Conservation (phyloP, 2,329 filamentous ascomycete genomes). For the Claviceps humidiphila region DNA sequence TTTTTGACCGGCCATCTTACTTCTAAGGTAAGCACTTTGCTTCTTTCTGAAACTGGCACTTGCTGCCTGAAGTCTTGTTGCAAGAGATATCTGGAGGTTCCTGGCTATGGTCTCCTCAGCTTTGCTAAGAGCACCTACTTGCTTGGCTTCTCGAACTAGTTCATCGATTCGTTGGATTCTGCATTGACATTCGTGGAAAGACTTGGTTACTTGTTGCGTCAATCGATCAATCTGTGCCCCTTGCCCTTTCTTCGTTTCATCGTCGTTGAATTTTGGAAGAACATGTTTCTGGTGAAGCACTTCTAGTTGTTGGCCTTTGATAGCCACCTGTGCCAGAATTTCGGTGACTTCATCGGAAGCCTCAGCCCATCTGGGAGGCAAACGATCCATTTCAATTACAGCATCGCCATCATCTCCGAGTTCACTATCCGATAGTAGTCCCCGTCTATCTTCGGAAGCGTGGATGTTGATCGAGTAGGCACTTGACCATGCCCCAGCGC, state of each 20-base stretch:
- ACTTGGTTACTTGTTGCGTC: constrained; percentile 78
- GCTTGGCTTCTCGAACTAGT: constrained; percentile 71
- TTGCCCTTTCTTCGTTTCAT: constrained; percentile 74
- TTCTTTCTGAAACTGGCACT: constrained; percentile 93
- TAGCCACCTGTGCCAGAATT: constrained; percentile 63
- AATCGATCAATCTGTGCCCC: constrained; percentile 81
- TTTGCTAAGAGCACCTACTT: constrained; percentile 56
- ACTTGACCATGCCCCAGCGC: constrained; percentile 45
- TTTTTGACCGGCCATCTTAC: constrained; percentile 31
- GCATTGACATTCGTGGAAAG: constrained; percentile 81
- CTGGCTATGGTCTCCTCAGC: constrained; percentile 92
- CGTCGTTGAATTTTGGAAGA: constrained; percentile 90
- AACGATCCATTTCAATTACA: constrained; percentile 94
- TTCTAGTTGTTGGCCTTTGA: constrained; percentile 73
- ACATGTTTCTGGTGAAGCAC: constrained; percentile 95
- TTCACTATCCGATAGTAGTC: constrained; percentile 68
- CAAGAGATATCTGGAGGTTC: constrained; percentile 89
- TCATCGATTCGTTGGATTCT: constrained; percentile 78
- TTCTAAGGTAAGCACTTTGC: constrained; percentile 91
- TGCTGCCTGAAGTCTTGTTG: constrained; percentile 76
- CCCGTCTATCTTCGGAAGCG: constrained; percentile 46
- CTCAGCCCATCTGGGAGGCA: constrained; percentile 92
- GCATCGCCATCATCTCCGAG: constrained; percentile 82
- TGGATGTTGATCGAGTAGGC: constrained; percentile 36
- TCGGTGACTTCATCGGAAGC: constrained; percentile 88